Conservation (phyloP, 2,329 filamentous ascomycete genomes). For the Diaporthe nobilis region DNA sequence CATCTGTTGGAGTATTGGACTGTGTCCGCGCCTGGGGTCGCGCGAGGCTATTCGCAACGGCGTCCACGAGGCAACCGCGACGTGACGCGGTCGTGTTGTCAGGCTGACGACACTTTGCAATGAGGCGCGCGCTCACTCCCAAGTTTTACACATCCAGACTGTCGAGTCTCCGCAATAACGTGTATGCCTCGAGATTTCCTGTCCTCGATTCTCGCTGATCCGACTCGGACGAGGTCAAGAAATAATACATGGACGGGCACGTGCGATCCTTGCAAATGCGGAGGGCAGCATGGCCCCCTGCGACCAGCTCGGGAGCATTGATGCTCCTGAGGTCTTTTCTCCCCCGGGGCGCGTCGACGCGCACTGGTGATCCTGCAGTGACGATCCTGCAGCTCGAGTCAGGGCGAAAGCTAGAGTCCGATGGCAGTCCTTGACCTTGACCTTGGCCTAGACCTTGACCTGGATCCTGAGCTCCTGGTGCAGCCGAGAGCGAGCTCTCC, state of each 20-base stretch:
- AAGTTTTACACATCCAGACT: not conserved
- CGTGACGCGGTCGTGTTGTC: not conserved
- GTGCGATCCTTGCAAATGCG: slow-evolving; percentile 19
- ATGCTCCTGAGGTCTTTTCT: slow-evolving; percentile 14
- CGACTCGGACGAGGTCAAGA: not conserved
- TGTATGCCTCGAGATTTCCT: not conserved
- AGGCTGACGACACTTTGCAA: not conserved
- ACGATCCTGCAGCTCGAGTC: slow-evolving; percentile 33
- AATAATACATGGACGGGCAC: not conserved
- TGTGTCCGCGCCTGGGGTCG: not conserved
- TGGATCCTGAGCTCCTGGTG: not conserved
- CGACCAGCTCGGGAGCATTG: slow-evolving; percentile 3
- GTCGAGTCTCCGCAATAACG: no score
- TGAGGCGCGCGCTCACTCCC: not conserved
- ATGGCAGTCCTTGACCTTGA: not conserved
- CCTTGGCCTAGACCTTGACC: not conserved
- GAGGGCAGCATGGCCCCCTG: not conserved
- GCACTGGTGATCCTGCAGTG: slow-evolving; percentile 24
- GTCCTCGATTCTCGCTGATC: not conserved
- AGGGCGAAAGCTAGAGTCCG: slow-evolving; percentile 3
- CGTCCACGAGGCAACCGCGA: not conserved
- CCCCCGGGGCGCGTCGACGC: not conserved
- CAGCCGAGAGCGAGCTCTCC: slow-evolving; percentile 8
- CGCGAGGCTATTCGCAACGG: not conserved
- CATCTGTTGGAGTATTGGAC: not conserved